Evolutionary conservation across 192 early-diverging fungal species (phyloP), one percentile per base, ranked within the genome.

Genomic region (Coemansia sp.): DNA sequence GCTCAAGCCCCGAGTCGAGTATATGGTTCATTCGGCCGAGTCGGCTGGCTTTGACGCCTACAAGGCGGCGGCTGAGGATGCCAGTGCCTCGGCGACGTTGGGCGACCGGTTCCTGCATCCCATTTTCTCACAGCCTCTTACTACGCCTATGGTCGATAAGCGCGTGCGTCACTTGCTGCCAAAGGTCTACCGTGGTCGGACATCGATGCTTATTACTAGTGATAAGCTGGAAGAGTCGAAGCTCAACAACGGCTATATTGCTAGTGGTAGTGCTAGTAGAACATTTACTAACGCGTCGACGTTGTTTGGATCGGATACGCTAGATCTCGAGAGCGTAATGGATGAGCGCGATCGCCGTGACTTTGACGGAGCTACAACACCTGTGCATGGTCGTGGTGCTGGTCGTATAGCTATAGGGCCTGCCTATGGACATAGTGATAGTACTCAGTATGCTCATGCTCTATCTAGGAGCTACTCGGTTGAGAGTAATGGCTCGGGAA

Each of bases 121-220:
- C 4, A 87, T 84, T 2, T 85, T 90, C 45, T 83, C 74, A 45
- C 72, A 89, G 50, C 80, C 86, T 39, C 74, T 90, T 53, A 79
- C 87, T 12, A 85, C 90, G 24, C 89, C 90, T 15, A 83, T 91
- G 78, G 88, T 92, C 31, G 88, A 89, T 62, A 86, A 88, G 59
- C 83, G 76, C 24, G 86, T 89, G 56, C 84, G 86, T 19, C 89
- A 90, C 61, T 64, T 91, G 61, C 68, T 92, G 56, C 86, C 81
- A 34, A 72, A 82, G 44, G 80, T 92, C n/a, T 87, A 91, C 61
- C 72, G 85, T 27, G 86, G 87, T 29, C 74, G 83, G 24, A 32
- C 67, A 0, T 84, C 82, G 12, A 13, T 75, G 56, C 36, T 64
- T 24, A 34, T 39, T 50, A 9, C 39, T 46, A 42, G 36, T 10